phyloP scores from a whole-genome alignment of 495 filamentous ascomycete species.

The Penicillium flavigenum region DNA sequence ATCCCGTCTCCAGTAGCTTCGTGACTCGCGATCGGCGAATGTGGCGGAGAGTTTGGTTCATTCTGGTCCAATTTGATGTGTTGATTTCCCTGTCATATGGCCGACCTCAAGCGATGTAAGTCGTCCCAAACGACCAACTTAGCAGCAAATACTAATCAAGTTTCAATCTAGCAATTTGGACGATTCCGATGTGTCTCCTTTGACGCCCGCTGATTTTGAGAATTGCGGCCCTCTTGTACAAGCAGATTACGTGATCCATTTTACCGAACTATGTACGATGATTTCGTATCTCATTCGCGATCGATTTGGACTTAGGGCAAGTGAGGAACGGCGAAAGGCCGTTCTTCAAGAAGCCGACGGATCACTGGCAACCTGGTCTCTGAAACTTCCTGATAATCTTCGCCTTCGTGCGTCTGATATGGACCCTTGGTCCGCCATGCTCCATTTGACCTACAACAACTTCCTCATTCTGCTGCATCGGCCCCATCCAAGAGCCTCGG shows the following conservation, averaged over 20 bases:
- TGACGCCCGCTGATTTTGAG: constrained; percentile 48
- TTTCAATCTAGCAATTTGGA: constrained; percentile 40
- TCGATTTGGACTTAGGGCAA: constrained; percentile 42
- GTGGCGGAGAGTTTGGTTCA: constrained; percentile 51
- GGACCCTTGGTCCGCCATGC: constrained; percentile 50
- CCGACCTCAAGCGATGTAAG: constrained; percentile 50
- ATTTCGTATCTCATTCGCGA: constrained; percentile 48
- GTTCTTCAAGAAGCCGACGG: constrained; percentile 48
- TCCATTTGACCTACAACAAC: constrained; percentile 53
- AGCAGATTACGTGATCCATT: constrained; percentile 46
- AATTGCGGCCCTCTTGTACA: constrained; percentile 45
- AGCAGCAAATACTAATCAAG: constrained; percentile 2
- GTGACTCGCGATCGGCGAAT: constrained; percentile 44
- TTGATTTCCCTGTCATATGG: constrained; percentile 51
- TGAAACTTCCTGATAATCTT: constrained; percentile 45
- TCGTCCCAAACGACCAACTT: background rate
- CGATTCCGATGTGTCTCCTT: constrained; percentile 47
- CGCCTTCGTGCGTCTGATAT: constrained; percentile 45
- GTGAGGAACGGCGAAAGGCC: constrained; percentile 43
- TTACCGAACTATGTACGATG: constrained; percentile 48
- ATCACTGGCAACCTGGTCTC: constrained; percentile 46
- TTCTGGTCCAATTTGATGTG: constrained; percentile 50
- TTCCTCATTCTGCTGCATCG: constrained; percentile 53
- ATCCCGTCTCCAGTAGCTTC: constrained; percentile 46
- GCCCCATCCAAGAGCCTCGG: constrained; percentile 45